Evolutionary conservation across 2,329 filamentous ascomycete genomes (phyloP).

Genomic region (Colletotrichum sp.): DNA sequence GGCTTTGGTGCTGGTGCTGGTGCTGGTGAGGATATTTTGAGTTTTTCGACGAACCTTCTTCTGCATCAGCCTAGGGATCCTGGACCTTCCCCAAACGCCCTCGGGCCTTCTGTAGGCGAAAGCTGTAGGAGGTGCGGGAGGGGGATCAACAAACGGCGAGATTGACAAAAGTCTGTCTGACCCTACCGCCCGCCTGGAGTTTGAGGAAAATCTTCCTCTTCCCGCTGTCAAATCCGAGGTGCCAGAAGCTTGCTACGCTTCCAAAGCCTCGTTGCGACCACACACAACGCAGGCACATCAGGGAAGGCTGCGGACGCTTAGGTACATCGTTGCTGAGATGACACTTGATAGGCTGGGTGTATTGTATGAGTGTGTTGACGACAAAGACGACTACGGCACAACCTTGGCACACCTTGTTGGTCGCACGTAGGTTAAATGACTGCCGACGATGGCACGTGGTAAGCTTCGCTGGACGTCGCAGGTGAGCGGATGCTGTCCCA

Average conservation of each 20-base stretch:
- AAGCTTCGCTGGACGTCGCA: background rate
- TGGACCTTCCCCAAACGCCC: background rate
- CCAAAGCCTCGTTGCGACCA: background rate
- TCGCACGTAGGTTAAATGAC: background rate
- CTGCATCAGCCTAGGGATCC: background rate
- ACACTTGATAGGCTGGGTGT: background rate
- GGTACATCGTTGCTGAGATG: background rate
- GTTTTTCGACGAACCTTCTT: constrained; percentile 10
- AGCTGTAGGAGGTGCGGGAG: background rate
- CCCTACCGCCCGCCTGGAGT: background rate
- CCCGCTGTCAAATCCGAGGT: background rate
- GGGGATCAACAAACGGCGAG: background rate
- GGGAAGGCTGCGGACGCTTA: background rate
- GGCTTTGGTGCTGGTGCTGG: background rate
- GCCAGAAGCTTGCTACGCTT: background rate
- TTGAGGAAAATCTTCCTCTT: background rate
- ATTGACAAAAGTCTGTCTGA: background rate
- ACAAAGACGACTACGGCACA: background rate
- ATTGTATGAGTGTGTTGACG: background rate
- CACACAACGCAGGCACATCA: background rate
- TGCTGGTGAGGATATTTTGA: background rate
- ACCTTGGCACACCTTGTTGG: background rate
- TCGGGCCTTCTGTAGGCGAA: background rate
- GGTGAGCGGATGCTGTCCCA: background rate
- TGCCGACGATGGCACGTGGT: background rate